Base-by-base conservation (phyloP, 257 asterid genomes). In the Orobanche coerulescens region DNA sequence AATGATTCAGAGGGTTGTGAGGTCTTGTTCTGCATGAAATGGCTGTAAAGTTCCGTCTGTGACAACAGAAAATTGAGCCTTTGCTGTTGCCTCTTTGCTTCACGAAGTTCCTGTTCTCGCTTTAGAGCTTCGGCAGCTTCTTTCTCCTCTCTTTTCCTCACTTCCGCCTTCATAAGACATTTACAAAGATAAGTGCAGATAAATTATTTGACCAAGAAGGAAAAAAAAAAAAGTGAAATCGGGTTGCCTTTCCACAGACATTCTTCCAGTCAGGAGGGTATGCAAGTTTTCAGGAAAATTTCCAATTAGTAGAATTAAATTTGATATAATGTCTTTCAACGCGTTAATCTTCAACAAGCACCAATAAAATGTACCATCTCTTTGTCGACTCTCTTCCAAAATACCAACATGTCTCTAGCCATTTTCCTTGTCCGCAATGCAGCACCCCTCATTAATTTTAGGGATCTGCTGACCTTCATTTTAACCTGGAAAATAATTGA, bases 81-180 rank as follows among this genome's bases (percentile, higher is more conserved):
- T 64, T 93, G 99, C 67, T 89, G 96, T 70, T 93, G 99, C 86
- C 99, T 76, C 84, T 76, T 86, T 58, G 96, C 99, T 82, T 93
- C 99, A 69, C 99, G 97, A 64, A 89, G 95, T 66, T 93, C 99
- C 70, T 93, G 99, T 78, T 93, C 99, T 60, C 94, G 87, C 82
- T 89, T 93, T 64, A 93, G 73, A 77, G 99, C 99, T 80, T 89
- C 99, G 48, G 97, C 97, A 57, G 99, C 99, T 83, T 93, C 99
- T 58, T 81, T 93, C 81, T 93, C 99, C 82, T 93, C 97, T 77
- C 90, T 79, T 79, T 84, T 93, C 83, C 95, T 82, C 66, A 89
- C 87, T 69, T 93, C 99, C 34, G 95, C 94, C 99, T 93, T 75
- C 76, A 73, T 43, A 66, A 54, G 57, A 71, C 39, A 70, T 57